Base-by-base conservation (phyloP, 1,139 yeast genomes). In the Suhomyces yuchorum region DNA sequence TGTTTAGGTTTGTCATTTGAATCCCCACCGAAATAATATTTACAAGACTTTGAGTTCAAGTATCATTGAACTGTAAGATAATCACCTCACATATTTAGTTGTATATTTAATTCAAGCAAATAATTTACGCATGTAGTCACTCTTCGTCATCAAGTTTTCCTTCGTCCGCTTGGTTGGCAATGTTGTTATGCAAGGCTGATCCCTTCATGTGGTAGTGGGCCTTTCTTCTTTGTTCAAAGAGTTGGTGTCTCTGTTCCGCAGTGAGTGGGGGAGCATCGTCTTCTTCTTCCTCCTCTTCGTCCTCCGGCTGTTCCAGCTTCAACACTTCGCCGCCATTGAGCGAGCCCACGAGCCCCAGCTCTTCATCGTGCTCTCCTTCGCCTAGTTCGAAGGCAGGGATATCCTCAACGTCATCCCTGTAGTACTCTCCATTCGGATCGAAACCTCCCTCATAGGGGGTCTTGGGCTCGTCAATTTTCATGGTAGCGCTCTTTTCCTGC, bases 391-490 rank as follows among this genome's bases (percentile, higher is more conserved):
- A 71, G 14, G 60, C 70, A 3, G 80, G 79, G 24, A 75, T 75
- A 7, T 54, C 58, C 9, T 78, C 85, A 43, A 83, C 86, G 54
- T 85, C 92, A 2, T 79, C 80, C 54, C 82, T 78, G 62, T 91
- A 91, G 63, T 92, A 95, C 56, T 92, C 97, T 11, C 84, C 80
- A 49, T 82, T 80, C 2, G 95, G 96, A 58, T 89, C 87, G 39
- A 89, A 87, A 0, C 97, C 96, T 18, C 96, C 96, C 62, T 89
- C 96, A 63, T 87, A 93, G 3, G 99, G 99, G 2, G 99, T 93
- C 73, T 93, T 93, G 33, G 99, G 99, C 67, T 93, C 99, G 59
- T 90, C 96, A 44, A 93, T 91, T 65, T 82, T 81, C 92, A 86
- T 86, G 38, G 89, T 85, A 30, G 92, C 81, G 26, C 78, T 70